Evolutionary conservation across 257 asterid genomes (phyloP), one percentile per base, ranked within the genome.

Genomic region (Rubia yunnanensis): DNA sequence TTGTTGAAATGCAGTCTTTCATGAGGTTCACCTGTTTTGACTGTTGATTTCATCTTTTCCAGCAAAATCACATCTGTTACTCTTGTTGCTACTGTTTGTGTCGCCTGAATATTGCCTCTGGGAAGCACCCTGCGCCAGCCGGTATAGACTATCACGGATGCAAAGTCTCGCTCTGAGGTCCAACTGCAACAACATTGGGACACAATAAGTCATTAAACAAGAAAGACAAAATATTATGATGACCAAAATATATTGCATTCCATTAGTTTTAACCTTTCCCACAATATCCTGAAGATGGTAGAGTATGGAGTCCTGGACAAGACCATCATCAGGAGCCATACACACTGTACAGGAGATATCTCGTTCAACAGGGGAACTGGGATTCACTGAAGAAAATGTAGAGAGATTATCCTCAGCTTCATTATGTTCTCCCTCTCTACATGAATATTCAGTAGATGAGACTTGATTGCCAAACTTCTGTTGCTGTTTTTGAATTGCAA

Each of bases 401-500:
- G 75, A 72, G 60, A 76, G 65, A 58, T 72, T 79, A 55, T 79
- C 83, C 64, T 81, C 86, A 58, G 73, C 79, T 67, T 79, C 89
- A 64, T 31, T 28, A 48, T 78, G 77, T 72, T 82, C 84, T 66
- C 85, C 94, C 64, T 82, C 84, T 73, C 69, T 49, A 52, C 73
- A 72, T 65, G 86, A 72, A 77, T 72, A 66, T 59, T 86, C 81
- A 62, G 84, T 23, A 56, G 70, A 70, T 17, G 80, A 70, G 6
- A 60, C 78, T 73, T 81, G 94, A 74, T 80, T 81, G 70, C 87
- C 78, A 17, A 92, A 85, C 71, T 87, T 85, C 80, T 76, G 84
- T 74, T 84, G 96, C 75, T 92, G 96, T 70, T 81, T 87, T 73
- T 85, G 95, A 73, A 89, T 92, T 52, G 95, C 98, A 70, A 87